Evolutionary conservation across 129 eudicot genomes (phyloP), one percentile per base, ranked within the genome.

Genomic region (Rutidosis leptorrhynchoides): DNA sequence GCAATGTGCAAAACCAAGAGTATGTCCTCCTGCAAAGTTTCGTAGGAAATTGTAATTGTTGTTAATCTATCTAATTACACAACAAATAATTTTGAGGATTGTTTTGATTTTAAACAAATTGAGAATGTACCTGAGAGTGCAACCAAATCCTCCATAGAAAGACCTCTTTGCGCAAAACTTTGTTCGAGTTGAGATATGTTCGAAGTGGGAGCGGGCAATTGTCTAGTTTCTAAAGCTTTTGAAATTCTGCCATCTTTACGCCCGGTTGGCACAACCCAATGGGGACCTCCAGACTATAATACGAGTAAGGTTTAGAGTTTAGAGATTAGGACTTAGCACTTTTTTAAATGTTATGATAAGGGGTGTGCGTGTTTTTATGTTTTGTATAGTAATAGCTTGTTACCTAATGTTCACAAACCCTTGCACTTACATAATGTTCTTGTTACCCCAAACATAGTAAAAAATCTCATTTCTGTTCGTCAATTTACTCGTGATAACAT

Each of bases 1-100:
- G 68, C 85, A 80, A 35, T 80, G 85, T 2, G 84, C 73, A 45
- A 76, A 80, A 22, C 84, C 84, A 24, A 80, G 74, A 0, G 85
- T 76, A 28, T 80, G 85, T 43, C 78, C 81, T 70, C 84, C 84
- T 79, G 43, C 30, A 14, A n/a, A 12, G 10, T 29, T 40, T 21
- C 22, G 19, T 27, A 45, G 11, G n/a, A 6, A 75, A 56, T 14
- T 3, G 52, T 63, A 25, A 57, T 51, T 69, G 52, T 42, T 40
- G 71, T 40, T 40, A 40, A 26, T n/a, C n/a, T n/a, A n/a, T n/a
- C n/a, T n/a, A n/a, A n/a, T n/a, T n/a, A n/a, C n/a, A n/a, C n/a
- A n/a, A n/a, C n/a, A n/a, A n/a, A n/a, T n/a, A n/a, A n/a, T n/a
- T n/a, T n/a, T n/a, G n/a, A n/a, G n/a, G n/a, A n/a, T n/a, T n/a